These are phyloP conservation scores for Cryptococcus floricola DNA, from an alignment of 1,284 basidiomycete genomes.

Conservation along the genomic window DNA sequence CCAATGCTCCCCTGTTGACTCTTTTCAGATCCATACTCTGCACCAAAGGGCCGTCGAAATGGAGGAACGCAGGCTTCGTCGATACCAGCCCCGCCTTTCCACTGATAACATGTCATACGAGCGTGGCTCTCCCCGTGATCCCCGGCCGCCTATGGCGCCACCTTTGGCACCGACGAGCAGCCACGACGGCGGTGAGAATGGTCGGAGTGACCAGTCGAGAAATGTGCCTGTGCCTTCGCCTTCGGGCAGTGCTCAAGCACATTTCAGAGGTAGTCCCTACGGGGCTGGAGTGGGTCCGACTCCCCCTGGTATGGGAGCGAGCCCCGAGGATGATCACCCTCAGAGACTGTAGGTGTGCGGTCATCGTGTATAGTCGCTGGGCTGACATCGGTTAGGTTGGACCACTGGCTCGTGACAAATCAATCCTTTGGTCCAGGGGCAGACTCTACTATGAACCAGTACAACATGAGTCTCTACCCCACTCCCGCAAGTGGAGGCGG, in stretches of 20 bases:
- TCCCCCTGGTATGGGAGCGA: slow-evolving; percentile 8
- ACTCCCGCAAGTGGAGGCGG: neutral
- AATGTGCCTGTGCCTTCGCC: slow-evolving; percentile 6
- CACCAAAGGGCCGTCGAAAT: slow-evolving; percentile 34
- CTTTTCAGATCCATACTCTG: slow-evolving; percentile 38
- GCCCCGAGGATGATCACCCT: slow-evolving; percentile 32
- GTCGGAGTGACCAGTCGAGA: neutral
- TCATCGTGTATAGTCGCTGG: neutral
- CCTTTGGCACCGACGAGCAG: slow-evolving; percentile 5
- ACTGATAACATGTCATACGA: slow-evolving; percentile 33
- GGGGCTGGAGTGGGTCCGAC: slow-evolving; percentile 8
- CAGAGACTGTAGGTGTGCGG: slow-evolving; percentile 22
- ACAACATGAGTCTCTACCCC: neutral
- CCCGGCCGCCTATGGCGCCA: slow-evolving; percentile 3
- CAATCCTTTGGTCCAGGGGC: slow-evolving; percentile 26
- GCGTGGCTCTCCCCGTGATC: slow-evolving; percentile 11
- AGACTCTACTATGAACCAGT: slow-evolving; percentile 13
- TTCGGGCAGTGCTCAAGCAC: slow-evolving; percentile 2
- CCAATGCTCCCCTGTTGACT: neutral
- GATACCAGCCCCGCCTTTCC: slow-evolving; percentile 13
- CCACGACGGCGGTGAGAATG: slow-evolving; percentile 2
- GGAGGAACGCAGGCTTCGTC: slow-evolving; percentile 20
- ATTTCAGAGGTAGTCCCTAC: slow-evolving; percentile 8
- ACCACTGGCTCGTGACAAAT: slow-evolving; percentile 32
- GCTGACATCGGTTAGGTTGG: slow-evolving; percentile 18